Conservation (phyloP, 140 eudicot genomes). For the Anethum foeniculum region DNA sequence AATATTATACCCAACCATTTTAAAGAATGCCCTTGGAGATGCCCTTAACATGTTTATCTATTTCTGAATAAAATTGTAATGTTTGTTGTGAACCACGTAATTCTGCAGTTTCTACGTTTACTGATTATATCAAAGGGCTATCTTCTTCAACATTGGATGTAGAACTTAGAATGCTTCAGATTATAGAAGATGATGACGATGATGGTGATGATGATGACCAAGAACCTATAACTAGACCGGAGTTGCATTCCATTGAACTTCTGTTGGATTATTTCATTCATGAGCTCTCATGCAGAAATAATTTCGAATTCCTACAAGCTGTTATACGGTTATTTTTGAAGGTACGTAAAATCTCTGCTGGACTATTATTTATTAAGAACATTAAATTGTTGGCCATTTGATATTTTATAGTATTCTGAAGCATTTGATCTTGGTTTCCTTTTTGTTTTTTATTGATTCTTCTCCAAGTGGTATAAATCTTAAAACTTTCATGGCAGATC, state of each 20-base stretch:
- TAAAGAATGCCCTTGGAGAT: too few species aligned
- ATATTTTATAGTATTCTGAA: neutral
- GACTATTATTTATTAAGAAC: neutral
- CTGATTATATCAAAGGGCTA: constrained; percentile 66
- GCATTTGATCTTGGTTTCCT: neutral
- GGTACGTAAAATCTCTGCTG: constrained; percentile 33
- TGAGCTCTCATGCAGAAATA: constrained; percentile 69
- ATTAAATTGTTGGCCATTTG: neutral
- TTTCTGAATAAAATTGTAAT: neutral
- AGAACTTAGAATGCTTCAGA: constrained; percentile 94
- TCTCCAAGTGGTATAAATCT: neutral
- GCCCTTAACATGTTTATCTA: neutral
- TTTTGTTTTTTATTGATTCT: neutral
- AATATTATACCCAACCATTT: too few species aligned
- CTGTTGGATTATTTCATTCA: constrained; percentile 72
- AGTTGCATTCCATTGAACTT: constrained; percentile 52
- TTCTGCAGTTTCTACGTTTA: constrained; percentile 64
- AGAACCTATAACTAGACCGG: constrained; percentile 53
- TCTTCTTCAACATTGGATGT: constrained; percentile 84
- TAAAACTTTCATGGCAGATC: constrained; percentile 33
- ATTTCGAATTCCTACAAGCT: constrained; percentile 87
- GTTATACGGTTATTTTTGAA: constrained; percentile 69
- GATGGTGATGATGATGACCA: neutral
- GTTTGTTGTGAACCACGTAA: neutral
- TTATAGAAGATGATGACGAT: constrained; percentile 73